Conservation (phyloP, 441 rosid species). For the Melastoma candidum region DNA sequence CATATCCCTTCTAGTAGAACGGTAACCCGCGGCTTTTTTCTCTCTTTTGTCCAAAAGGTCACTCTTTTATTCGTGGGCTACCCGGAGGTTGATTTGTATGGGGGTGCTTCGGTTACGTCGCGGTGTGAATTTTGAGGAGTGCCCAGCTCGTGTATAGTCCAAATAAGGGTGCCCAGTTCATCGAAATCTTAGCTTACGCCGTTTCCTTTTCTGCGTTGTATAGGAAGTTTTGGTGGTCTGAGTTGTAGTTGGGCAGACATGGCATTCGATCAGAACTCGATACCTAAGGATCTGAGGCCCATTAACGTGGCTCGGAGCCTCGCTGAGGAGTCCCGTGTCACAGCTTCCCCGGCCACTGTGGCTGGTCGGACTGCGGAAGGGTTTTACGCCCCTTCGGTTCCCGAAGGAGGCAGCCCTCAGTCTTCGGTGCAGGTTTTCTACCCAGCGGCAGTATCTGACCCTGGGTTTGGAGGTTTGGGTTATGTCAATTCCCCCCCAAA, state of each 20-base stretch:
- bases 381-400: conserved; percentile 20
- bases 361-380: conserved; percentile 21
- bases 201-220: background rate
- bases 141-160: too few relatives aligned
- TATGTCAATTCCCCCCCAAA: conserved; percentile 28
- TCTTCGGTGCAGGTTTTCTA: conserved; percentile 31
- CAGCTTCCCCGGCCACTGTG: conserved; percentile 18
- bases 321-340: conserved; percentile 37
- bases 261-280: conserved; percentile 55
- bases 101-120: too few relatives aligned
- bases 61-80: too few relatives aligned
- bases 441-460: conserved; percentile 29
- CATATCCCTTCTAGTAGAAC: too few relatives aligned
- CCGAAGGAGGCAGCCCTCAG: conserved; percentile 23
- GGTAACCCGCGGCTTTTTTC: too few relatives aligned
- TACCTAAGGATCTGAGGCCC: conserved; percentile 36
- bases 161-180: background rate
- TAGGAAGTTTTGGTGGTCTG: conserved; percentile 1
- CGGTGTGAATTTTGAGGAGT: too few relatives aligned
- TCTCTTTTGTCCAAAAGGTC: too few relatives aligned
- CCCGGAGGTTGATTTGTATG: too few relatives aligned
- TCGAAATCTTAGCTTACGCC: conserved; percentile 1
- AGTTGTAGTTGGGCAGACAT: conserved; percentile 14
- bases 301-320: conserved; percentile 26
- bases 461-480: conserved; percentile 35